Conservation (phyloP, 805 yeast genomes). For the Metschnikowia noctiluminum region DNA sequence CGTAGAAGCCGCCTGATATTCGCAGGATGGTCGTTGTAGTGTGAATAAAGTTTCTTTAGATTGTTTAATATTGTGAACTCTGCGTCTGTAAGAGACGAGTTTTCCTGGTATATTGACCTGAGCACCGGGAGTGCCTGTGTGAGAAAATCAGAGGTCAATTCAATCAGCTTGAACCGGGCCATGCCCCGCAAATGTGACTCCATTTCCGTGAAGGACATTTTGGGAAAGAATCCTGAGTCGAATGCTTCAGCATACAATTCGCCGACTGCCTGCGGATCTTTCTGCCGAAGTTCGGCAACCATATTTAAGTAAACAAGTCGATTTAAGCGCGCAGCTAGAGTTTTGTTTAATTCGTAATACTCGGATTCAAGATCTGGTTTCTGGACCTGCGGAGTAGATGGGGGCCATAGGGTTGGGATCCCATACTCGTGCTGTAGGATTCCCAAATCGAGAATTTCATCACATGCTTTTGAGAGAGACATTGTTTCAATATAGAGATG, state of each 20-base stretch:
- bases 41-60: constrained; percentile 21
- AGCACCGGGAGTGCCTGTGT: constrained; percentile 31
- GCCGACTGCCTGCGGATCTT: constrained; percentile 16
- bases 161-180: constrained; percentile 23
- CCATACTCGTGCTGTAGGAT: constrained; percentile 34
- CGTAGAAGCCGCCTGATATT: constrained; percentile 14
- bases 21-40: constrained; percentile 17
- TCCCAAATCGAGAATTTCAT: constrained; percentile 18
- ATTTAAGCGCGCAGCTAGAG: constrained; percentile 25
- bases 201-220: constrained; percentile 13
- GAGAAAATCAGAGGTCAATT: constrained; percentile 24
- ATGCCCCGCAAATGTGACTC: constrained; percentile 18
- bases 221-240: constrained; percentile 2
- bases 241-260: constrained; percentile 15
- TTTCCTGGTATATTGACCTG: constrained; percentile 31
- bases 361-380: constrained; percentile 21
- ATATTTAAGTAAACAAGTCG: constrained; percentile 28
- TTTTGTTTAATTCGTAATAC: constrained; percentile 24
- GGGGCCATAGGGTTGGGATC: constrained; percentile 24
- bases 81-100: constrained; percentile 24
- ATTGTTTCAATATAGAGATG: background rate
- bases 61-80: constrained; percentile 25
- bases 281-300: constrained; percentile 19
- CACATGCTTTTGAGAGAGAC: constrained; percentile 21
- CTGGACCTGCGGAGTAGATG: constrained; percentile 5